Evolutionary conservation across 2,329 filamentous ascomycete species (phyloP).

Genomic region (Trichophyton schoenleinii): DNA sequence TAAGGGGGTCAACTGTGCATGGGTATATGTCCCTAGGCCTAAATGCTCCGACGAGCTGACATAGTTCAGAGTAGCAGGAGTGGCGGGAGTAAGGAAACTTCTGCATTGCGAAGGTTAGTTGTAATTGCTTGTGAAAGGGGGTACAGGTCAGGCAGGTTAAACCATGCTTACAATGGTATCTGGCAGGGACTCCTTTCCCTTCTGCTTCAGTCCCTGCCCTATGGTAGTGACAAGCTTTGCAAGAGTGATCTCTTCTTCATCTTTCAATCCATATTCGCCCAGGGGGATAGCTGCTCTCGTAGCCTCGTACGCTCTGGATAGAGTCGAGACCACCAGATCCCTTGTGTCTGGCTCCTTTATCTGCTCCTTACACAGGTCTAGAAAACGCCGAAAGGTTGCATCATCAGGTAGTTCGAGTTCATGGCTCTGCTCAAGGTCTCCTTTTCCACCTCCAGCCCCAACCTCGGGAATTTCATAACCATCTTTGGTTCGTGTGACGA

Average conservation of each 20-base stretch:
- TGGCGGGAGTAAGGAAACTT: slow-evolving; percentile 80
- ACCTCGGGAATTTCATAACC: slow-evolving; percentile 57
- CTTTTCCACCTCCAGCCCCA: slow-evolving; percentile 66
- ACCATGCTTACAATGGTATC: slow-evolving; percentile 23
- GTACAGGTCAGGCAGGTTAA: too few species aligned
- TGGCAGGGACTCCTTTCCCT: slow-evolving; percentile 14
- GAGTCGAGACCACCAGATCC: slow-evolving; percentile 19
- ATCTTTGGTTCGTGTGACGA: slow-evolving; percentile 48
- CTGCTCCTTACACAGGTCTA: slow-evolving; percentile 38
- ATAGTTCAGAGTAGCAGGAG: slow-evolving; percentile 71
- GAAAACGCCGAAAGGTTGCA: slow-evolving; percentile 40
- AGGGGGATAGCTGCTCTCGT: slow-evolving; percentile 26
- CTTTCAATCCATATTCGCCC: slow-evolving; percentile 26
- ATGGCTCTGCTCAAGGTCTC: slow-evolving; percentile 56
- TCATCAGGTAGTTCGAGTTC: slow-evolving; percentile 50
- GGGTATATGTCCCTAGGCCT: slow-evolving; percentile 67
- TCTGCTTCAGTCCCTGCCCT: slow-evolving; percentile 15
- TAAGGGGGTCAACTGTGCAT: slow-evolving; percentile 55
- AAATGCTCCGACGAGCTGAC: slow-evolving; percentile 55
- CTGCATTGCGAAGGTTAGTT: slow-evolving; percentile 15
- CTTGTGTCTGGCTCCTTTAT: slow-evolving; percentile 21
- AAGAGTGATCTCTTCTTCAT: slow-evolving; percentile 27
- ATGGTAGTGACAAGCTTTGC: slow-evolving; percentile 25
- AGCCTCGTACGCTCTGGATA: slow-evolving; percentile 24
- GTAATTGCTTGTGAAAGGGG: neutral